Base-by-base conservation (phyloP, 495 filamentous ascomycete species). In the Terfezia claveryi region DNA sequence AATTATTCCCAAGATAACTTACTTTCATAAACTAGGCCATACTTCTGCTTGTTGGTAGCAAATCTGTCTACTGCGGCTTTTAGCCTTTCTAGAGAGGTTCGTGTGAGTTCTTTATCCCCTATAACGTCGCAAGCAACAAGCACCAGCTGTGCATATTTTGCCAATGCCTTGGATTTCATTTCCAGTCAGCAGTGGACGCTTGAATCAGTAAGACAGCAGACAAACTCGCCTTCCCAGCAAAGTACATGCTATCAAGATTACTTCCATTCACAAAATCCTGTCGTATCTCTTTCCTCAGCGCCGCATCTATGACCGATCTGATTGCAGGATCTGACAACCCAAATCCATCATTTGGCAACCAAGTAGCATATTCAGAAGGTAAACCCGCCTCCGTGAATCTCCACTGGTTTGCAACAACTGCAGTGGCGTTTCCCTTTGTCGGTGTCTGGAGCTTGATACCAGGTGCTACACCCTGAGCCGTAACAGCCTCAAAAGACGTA, bases 231-330 rank as follows among this genome's bases (percentile, higher is more conserved):
- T 98, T 98, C 59, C 89, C 89, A 58, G 82, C 82, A 64, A 83
- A 98, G 68, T 98, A 98, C 83, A 95, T 93, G 59, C 83, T 92
- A 65, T 92, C 75, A 37, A 87, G 72, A 57, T 89, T 75, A 6
- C 78, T 79, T 63, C 91, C 81, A 6, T 66, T 63, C 23, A 69
- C 62, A 52, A 94, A 81, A 61, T 88, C 74, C 64, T 91, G 78
- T 10, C 73, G 67, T 0, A 91, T 67, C 67, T 96, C 91, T 11
- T 71, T 70, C 6, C 23, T 23, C 2, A 32, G n/a, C 50, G 50
- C 41, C 3, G 41, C 41, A 46, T 14, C 41, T 14, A 46, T 46
- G 17, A 46, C 41, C 41, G 12, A 5, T 0, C 41, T 46, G 41
- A 46, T 9, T 8, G 17, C 12, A 20, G 17, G 41, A 14, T 46